Evolutionary conservation across 2,329 filamentous ascomycete species (phyloP).

Genomic region (Neoascochyta sp.): DNA sequence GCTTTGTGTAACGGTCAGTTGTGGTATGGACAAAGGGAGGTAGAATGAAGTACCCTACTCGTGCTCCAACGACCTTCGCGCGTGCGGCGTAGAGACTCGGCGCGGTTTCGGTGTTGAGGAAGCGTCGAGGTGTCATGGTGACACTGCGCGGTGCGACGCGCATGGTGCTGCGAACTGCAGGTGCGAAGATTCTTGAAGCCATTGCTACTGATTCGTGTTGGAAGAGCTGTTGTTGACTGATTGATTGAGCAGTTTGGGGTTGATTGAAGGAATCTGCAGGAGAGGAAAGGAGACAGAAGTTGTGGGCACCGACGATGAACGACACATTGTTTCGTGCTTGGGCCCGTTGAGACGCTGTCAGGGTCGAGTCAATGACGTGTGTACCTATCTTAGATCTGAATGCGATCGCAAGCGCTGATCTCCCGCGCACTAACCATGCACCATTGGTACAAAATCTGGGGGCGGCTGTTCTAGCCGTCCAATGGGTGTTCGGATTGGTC

Average conservation of each 20-base stretch:
- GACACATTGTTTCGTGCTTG: conserved; percentile 1
- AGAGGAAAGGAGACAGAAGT: not conserved
- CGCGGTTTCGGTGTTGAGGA: conserved; percentile 41
- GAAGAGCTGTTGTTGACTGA: not conserved
- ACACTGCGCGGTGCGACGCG: conserved; percentile 7
- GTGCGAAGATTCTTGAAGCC: conserved; percentile 12
- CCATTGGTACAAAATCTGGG: too few species aligned
- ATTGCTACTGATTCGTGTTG: conserved; percentile 6
- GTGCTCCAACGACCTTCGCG: conserved; percentile 41
- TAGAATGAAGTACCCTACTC: conserved; percentile 23
- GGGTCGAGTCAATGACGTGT: conserved; percentile 8
- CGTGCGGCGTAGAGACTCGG: conserved; percentile 40
- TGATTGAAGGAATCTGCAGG: too few species aligned
- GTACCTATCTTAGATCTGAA: conserved; percentile 4
- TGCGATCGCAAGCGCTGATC: conserved; percentile 5
- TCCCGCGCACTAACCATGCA: conserved; percentile 1
- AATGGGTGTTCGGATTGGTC: too few species aligned
- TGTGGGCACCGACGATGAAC: conserved; percentile 1
- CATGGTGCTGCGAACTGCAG: conserved; percentile 10
- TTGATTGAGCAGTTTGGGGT: not conserved
- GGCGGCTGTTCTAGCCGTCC: too few species aligned
- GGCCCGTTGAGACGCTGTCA: conserved; percentile 8
- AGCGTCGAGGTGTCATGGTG: conserved; percentile 17
- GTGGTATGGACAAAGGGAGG: not conserved
- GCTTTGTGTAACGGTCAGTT: conserved; percentile 6